Base-by-base conservation (phyloP, 106 monocot genomes). In the Platanthera zijinensis region DNA sequence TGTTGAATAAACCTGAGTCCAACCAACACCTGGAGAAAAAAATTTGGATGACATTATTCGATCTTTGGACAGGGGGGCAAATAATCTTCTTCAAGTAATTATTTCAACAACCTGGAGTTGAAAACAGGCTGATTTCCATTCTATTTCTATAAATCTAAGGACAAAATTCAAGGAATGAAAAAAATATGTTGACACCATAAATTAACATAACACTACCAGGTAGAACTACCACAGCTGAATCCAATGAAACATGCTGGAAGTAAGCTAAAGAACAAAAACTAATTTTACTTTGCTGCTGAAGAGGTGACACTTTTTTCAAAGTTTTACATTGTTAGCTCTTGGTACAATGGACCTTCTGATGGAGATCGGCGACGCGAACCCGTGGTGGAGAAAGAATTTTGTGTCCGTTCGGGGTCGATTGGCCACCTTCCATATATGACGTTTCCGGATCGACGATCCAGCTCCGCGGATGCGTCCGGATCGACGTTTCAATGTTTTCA, bases 1-100 rank as follows among this genome's bases (percentile, higher is more conserved):
- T 79, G 19, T 18, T 78, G 51, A 63, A 93, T 86, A 84, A 96
- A 96, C 71, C 87, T 96, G 57, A 96, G 62, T 32, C 93, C 93
- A 21, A 93, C 89, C 51, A 90, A 73, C 10, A 93, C 77, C 96
- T 96, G 73, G 28, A 84, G 14, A 46, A 52, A 0, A 52, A 51
- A 13, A 11, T 22, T 50, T 72, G 14, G 52, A 17, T n/a, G 48
- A 48, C 48, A 71, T 71, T 71, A 48, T 13, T 10, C 7, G 39
- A 71, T 8, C 47, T 7, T 48, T 71, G 13, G 48, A 69, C 5
- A 45, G 1, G 5, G 45, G 10, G n/a, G 1, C 15, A 48, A 4
- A 48, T 48, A 71, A 28, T 48, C 14, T 48, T 73, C 15, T 49
- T 17, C 49, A 50, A 72, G 71, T 52, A 71, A n/a, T 48, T 71